Conservation (phyloP, 371 early-diverging fungal species). For the Rhizopus arrhizus region DNA sequence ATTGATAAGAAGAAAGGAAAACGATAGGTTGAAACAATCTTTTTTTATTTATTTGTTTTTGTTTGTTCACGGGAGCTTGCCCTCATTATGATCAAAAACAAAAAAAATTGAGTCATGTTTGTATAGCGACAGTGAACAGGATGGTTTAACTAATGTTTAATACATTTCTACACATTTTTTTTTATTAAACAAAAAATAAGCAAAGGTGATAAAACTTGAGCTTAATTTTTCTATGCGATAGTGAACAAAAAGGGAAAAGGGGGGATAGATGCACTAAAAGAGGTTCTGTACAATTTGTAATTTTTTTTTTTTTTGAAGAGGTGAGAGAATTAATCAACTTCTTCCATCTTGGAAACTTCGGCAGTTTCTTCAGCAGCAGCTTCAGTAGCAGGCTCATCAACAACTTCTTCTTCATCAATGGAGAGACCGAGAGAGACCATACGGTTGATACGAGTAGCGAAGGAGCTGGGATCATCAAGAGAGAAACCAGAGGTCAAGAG, state of each 20-base stretch:
- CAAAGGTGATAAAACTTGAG: neutral
- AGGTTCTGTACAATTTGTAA: slow-evolving; percentile 4
- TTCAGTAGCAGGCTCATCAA: slow-evolving; percentile 57
- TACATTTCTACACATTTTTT: no score
- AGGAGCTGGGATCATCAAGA: slow-evolving; percentile 92
- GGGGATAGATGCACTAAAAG: neutral
- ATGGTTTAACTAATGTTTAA: no score
- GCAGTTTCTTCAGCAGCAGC: slow-evolving; percentile 60
- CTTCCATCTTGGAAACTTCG: slow-evolving; percentile 95
- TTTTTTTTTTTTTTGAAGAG: no score
- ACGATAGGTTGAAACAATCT: no score
- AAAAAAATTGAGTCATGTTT: no score
- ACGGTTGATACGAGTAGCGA: slow-evolving; percentile 95
- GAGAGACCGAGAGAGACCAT: slow-evolving; percentile 97
- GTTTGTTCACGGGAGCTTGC: no score
- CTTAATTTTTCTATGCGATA: slow-evolving; percentile 4
- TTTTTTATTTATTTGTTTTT: no score
- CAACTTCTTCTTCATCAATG: slow-evolving; percentile 80
- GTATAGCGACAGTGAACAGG: no score
- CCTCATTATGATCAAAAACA: no score
- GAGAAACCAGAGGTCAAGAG: slow-evolving; percentile 96
- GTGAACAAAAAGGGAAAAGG: no score
- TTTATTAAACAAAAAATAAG: neutral
- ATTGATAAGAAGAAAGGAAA: no score
- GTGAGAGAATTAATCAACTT: slow-evolving; percentile 77